Evolutionary conservation across 345 rosid species (phyloP), one percentile per base, ranked within the genome.

Genomic region (Chamaenerion angustifolium): DNA sequence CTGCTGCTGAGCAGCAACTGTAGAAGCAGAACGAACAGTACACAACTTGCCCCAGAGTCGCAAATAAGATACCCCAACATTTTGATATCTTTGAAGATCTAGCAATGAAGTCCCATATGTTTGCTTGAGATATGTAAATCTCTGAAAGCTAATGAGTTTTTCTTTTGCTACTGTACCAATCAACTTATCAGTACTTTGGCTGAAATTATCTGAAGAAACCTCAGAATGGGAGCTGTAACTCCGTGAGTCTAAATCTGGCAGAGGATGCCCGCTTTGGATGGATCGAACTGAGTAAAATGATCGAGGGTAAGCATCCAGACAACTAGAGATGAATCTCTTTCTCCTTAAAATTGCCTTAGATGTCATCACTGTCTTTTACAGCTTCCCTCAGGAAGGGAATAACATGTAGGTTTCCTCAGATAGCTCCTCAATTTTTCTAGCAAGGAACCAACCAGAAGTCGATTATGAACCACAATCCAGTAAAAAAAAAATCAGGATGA

Each of bases 311-410:
- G 56, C 70, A 56, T 51, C 51, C 45, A 77, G 45, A 66, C 74
- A 68, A 75, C 71, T 72, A 7, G 72, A 71, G 52, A 82, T 31
- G 21, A 69, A 15, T 48, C 54, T 67, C 60, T 49, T 79, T 70
- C 82, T 78, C 69, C 81, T 63, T 23, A 77, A 48, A 42, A 85
- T 72, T 58, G 85, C 85, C 72, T 79, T 77, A 19, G 87, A 73
- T 43, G 85, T 81, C 95, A 85, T 85, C 60, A 45, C 56, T 50
- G 58, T 49, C 40, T 27, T 16, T 21, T 60, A n/a, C 44, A 62
- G 51, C 27, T 56, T 49, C 48, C 60, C 45, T 43, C 12, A 57
- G 35, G 55, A 52, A 31, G 37, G 37, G 23, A 59, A 61, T 16
- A 60, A 43, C 58, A 57, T 31, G 55, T 37, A 56, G 48, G 16